Percentiles rank a stretch among this genome's conserved stretches.
These are phyloP conservation scores for Hymenoscyphus fructigenus DNA, from an alignment of 2,329 filamentous ascomycete genomes.

Conservation along the genomic window DNA sequence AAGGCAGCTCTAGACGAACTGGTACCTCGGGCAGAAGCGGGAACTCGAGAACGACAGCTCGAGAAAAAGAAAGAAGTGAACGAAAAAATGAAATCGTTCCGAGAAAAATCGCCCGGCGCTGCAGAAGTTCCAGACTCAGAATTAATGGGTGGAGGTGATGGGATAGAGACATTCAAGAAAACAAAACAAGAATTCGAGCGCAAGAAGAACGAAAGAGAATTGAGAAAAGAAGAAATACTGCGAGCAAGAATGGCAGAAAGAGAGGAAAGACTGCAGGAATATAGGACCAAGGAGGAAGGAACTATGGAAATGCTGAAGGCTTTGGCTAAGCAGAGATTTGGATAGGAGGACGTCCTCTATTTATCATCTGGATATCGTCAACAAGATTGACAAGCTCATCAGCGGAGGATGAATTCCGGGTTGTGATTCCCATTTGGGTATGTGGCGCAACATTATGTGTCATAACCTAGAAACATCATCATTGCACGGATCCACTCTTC, in stretches of 20 bases:
- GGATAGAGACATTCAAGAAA: constrained; percentile 66
- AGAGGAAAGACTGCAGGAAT: constrained; percentile 70
- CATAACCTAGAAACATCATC: too few species aligned
- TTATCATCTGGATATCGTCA: not conserved
- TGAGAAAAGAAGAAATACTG: constrained; percentile 76
- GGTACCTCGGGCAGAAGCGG: constrained; percentile 76
- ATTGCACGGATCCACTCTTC: too few species aligned
- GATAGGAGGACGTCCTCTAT: constrained; percentile 36
- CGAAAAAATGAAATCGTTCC: constrained; percentile 71
- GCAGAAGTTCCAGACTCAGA: constrained; percentile 70
- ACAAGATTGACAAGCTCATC: too few species aligned
- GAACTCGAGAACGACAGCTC: constrained; percentile 77
- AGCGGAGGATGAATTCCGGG: too few species aligned
- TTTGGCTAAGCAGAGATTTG: constrained; percentile 78
- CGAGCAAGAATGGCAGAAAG: constrained; percentile 75
- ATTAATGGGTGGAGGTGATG: constrained; percentile 70
- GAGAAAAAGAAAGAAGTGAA: constrained; percentile 80
- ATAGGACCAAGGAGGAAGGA: constrained; percentile 75
- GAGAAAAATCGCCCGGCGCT: constrained; percentile 63
- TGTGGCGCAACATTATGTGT: too few species aligned
- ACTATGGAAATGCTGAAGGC: constrained; percentile 80
- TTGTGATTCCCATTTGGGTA: too few species aligned
- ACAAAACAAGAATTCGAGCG: constrained; percentile 63
- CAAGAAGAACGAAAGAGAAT: constrained; percentile 81
- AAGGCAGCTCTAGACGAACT: constrained; percentile 78